Base-by-base conservation (phyloP, 2,329 filamentous ascomycete species). In the Coniella vitis region DNA sequence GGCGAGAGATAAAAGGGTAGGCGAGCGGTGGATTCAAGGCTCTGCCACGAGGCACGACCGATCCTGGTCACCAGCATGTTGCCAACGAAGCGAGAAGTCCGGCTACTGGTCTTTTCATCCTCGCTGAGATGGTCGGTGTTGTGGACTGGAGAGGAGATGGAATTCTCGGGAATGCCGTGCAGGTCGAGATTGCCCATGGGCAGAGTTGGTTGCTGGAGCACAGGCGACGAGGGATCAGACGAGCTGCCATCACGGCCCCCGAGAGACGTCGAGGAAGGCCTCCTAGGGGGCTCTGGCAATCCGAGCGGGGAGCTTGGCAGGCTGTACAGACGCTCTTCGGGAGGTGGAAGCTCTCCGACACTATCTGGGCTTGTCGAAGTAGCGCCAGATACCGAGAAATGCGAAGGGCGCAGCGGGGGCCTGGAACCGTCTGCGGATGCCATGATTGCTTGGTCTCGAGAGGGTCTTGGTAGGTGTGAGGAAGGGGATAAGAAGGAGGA, bases 1-100 rank as follows among this genome's bases (percentile, higher is more conserved):
- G 55, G 55, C 10, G 53, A 55, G 19, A 56, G 51, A 47, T 55
- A 56, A 20, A 56, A 47, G 25, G 55, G 55, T 10, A 56, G 47
- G 16, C 52, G 45, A 17, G 52, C 51, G 20, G 55, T 56, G 4
- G 55, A 56, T 21, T 50, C 49, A 4, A 56, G 44, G 3, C 53
- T 55, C 36, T 56, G 55, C 48, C 47, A 53, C 35, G 45, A 48
- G 7, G 55, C 55, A 3, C 55, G 53, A 34, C 55, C 53, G 19
- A 56, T 51, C 13, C 55, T 47, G 9, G 48, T 38, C 34, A 56
- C 43, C 21, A 56, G 52, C 55, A 56, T 56, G 36, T 56, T 56
- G 25, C 55, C 55, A 19, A 55, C 49, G 42, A 56, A 56, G n/a
- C 55, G 53, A 13, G 41, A 39, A n/a, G 49, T 47, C 19, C 39